Conservation (phyloP, 768 basidiomycete genomes). For the Hemileccinum rubropunctum region DNA sequence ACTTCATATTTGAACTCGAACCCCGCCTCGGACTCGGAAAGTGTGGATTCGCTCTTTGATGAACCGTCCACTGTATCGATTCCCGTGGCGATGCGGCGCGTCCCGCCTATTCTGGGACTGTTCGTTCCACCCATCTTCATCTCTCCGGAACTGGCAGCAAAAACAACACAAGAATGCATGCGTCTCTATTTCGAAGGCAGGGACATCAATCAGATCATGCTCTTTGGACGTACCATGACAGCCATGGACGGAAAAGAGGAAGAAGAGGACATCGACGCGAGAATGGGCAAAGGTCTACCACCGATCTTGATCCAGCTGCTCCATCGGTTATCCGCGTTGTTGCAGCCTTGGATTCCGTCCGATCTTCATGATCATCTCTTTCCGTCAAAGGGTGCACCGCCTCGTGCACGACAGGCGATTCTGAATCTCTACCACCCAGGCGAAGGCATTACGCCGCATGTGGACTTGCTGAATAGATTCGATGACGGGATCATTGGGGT, state of each 20-base stretch:
- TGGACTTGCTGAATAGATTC: conserved; percentile 82
- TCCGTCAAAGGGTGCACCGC: conserved; percentile 38
- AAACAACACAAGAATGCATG: conserved; percentile 51
- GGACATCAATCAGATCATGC: conserved; percentile 78
- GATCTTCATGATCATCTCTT: conserved; percentile 59
- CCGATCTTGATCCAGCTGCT: conserved; percentile 54
- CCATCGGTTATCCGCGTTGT: conserved; percentile 42
- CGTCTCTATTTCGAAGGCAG: conserved; percentile 50
- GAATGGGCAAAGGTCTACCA: conserved; percentile 49
- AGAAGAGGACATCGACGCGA: conserved; percentile 12
- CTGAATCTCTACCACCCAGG: conserved; percentile 88
- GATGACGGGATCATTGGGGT: conserved; percentile 90
- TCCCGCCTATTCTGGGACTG: conserved; percentile 63
- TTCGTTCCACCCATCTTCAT: conserved; percentile 54
- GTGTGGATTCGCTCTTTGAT: conserved; percentile 51
- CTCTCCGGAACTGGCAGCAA: conserved; percentile 48
- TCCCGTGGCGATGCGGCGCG: conserved; percentile 30
- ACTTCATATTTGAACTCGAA: conserved; percentile 12
- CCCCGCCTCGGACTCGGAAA: conserved; percentile 19
- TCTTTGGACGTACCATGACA: conserved; percentile 57
- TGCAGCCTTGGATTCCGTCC: conserved; percentile 49
- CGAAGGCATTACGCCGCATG: conserved; percentile 84
- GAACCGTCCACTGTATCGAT: conserved; percentile 27
- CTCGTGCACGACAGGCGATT: conserved; percentile 76
- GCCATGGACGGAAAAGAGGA: conserved; percentile 8